These are phyloP conservation scores for Colletotrichum australisinense DNA, from an alignment of 2,329 filamentous ascomycete species.

Conservation along the genomic window DNA sequence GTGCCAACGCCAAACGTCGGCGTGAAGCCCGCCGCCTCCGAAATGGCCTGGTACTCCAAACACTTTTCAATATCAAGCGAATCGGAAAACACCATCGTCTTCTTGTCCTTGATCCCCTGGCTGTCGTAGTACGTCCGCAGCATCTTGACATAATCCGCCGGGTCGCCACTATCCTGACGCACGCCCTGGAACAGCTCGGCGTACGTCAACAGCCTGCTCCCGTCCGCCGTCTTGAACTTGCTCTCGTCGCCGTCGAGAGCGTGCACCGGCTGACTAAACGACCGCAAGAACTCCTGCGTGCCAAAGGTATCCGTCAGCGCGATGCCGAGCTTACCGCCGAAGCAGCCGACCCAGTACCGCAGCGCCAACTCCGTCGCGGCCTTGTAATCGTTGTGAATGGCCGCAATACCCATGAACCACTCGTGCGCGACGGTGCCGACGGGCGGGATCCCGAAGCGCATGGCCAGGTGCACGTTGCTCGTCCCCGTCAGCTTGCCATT, in stretches of 20 bases:
- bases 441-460: constrained; percentile 87
- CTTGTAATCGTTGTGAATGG: constrained; percentile 87
- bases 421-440: constrained; percentile 94
- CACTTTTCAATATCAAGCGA: constrained; percentile 92
- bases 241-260: constrained; percentile 58
- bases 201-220: constrained; percentile 68
- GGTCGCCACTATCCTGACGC: constrained; percentile 91
- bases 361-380: constrained; percentile 86
- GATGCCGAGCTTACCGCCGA: constrained; percentile 86
- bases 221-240: constrained; percentile 49
- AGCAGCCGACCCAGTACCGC: constrained; percentile 90
- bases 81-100: constrained; percentile 95
- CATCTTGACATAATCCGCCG: constrained; percentile 79
- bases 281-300: constrained; percentile 86
- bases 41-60: constrained; percentile 87
- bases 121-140: constrained; percentile 85
- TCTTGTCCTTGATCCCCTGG: constrained; percentile 80
- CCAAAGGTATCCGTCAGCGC: constrained; percentile 97
- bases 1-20: constrained; percentile 95
- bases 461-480: constrained; percentile 96
- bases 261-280: constrained; percentile 77
- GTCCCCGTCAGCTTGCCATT: constrained; percentile 85
- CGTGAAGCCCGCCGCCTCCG: constrained; percentile 83
- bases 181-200: constrained; percentile 86
- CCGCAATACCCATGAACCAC: constrained; percentile 99